These are phyloP conservation scores for Spiraea crenata DNA, from an alignment of 331 rosid genomes.

Conservation along the genomic window DNA sequence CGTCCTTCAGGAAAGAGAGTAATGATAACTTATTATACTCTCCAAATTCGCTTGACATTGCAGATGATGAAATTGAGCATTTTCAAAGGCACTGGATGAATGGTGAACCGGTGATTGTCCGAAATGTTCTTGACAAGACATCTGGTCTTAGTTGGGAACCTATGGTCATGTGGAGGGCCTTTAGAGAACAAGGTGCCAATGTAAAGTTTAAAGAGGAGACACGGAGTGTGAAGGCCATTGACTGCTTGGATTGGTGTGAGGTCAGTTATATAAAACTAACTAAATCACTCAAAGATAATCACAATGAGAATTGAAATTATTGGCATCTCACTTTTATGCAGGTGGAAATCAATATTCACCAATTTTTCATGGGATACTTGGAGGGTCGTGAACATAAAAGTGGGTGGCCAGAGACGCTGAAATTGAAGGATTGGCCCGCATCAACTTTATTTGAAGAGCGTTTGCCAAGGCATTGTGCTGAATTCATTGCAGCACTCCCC, in stretches of 20 bases:
- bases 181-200: conserved; percentile 64
- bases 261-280: conserved; percentile 33
- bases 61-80: conserved; percentile 54
- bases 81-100: conserved; percentile 73
- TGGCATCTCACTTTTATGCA: conserved; percentile 27
- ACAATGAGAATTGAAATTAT: conserved; percentile 1
- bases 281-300: conserved; percentile 2
- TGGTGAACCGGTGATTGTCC: conserved; percentile 77
- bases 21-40: conserved; percentile 52
- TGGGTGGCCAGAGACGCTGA: conserved; percentile 70
- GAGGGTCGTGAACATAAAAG: conserved; percentile 52
- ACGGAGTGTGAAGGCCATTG: conserved; percentile 54
- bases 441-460: conserved; percentile 74
- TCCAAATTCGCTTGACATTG: conserved; percentile 45
- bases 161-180: conserved; percentile 92
- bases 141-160: conserved; percentile 95
- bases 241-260: conserved; percentile 84
- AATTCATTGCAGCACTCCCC: conserved; percentile 61
- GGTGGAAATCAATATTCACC: conserved; percentile 73
- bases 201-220: conserved; percentile 70
- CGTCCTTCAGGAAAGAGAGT: conserved; percentile 52
- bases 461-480: conserved; percentile 70
- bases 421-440: conserved; percentile 80
- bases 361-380: conserved; percentile 61
- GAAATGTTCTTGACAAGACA: conserved; percentile 66